Conservation (phyloP, 2,329 filamentous ascomycete genomes). For the Scedosporium minutisporum region DNA sequence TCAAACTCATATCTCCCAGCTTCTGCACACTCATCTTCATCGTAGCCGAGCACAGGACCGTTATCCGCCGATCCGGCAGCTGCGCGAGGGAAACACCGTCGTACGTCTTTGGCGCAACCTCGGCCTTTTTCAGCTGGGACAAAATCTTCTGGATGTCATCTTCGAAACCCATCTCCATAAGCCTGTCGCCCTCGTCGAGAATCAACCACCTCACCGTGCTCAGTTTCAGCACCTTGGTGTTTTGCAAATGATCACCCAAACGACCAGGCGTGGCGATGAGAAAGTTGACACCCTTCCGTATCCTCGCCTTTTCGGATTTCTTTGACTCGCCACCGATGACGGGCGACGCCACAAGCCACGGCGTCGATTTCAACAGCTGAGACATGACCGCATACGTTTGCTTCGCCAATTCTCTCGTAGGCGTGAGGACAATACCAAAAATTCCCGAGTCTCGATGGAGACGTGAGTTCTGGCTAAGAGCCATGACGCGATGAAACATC, state of each 20-base stretch:
- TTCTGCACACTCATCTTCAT: slow-evolving; percentile 97
- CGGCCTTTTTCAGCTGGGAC: slow-evolving; percentile 59
- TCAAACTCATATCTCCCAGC: slow-evolving; percentile 87
- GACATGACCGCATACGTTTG: slow-evolving; percentile 86
- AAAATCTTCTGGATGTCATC: slow-evolving; percentile 87
- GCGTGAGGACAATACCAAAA: slow-evolving; percentile 88
- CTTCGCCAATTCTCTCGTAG: slow-evolving; percentile 87
- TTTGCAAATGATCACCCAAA: slow-evolving; percentile 81
- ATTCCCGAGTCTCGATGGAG: slow-evolving; percentile 79
- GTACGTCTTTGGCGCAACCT: slow-evolving; percentile 47
- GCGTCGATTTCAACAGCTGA: slow-evolving; percentile 74
- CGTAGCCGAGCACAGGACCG: slow-evolving; percentile 88
- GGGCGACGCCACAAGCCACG: slow-evolving; percentile 88
- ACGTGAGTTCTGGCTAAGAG: slow-evolving; percentile 52
- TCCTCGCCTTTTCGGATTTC: slow-evolving; percentile 78
- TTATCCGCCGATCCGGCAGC: slow-evolving; percentile 68
- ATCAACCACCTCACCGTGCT: slow-evolving; percentile 88
- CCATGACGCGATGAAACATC: slow-evolving; percentile 79
- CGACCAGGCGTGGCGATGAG: slow-evolving; percentile 89
- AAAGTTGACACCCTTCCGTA: slow-evolving; percentile 92
- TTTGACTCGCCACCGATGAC: slow-evolving; percentile 63
- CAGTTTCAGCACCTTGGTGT: slow-evolving; percentile 82
- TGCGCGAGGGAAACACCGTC: slow-evolving; percentile 49
- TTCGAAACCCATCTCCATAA: slow-evolving; percentile 98
- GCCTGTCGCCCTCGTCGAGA: slow-evolving; percentile 89